Evolutionary conservation across 2,329 filamentous ascomycete genomes (phyloP), one percentile per base, ranked within the genome.

Genomic region (Scortechinia acanthostroma): DNA sequence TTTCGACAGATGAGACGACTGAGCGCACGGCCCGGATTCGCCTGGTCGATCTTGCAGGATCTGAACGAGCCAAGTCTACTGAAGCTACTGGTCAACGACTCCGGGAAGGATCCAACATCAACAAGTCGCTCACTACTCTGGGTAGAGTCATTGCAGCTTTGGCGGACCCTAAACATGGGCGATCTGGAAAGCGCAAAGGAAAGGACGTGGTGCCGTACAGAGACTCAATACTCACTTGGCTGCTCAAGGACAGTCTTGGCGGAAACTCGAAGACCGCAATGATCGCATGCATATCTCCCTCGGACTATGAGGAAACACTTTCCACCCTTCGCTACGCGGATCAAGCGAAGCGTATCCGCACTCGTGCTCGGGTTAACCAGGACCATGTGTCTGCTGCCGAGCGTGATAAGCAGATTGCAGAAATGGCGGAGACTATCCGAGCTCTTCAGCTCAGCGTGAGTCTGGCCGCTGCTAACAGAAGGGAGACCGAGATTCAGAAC

Each of bases 221-320:
- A 51, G 93, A 98, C 65, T 95, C 89, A 1, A 83, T 85, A 53
- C 66, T 84, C 44, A 84, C 80, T 1, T 84, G 91, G 91, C 76
- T 98, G 3, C 75, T 98, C 51, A 97, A 97, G 62, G 93, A 98
- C 64, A 94, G 88, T 1, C 73, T 98, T 0, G 93, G 93, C 13
- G 93, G 93, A 46, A 98, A 98, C 73, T 91, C 85, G 58, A 98
- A 97, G 66, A 98, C 93, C 6, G 93, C 93, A 50, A 98, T 98
- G 93, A 96, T 98, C 56, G 93, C 93, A 5, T 97, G 93, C 61
- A 95, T 98, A 54, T 85, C 90, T 3, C 93, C 93, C 0, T 84
- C 88, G 1, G 93, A 98, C 66, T 97, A 98, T 59, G 93, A 98
- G 47, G 93, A 98, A 62, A 98, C 93, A 0, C 76, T 98, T 1